Evolutionary conservation across 257 asterid species (phyloP), one percentile per base, ranked within the genome.

Genomic region (Lantana camara): DNA sequence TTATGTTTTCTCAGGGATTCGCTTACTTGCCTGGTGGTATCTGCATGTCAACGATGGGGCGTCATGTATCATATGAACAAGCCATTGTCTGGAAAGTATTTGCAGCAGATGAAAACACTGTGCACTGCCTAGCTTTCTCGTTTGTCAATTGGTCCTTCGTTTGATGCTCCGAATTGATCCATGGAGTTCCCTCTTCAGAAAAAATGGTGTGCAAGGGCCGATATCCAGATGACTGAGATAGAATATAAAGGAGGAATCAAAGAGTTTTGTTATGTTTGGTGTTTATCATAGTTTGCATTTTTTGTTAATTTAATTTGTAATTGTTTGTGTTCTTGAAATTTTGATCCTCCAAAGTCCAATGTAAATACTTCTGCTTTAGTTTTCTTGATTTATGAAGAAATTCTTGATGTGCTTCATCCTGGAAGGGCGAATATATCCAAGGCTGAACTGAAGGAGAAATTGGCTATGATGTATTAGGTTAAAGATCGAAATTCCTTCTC

Each of bases 71-170:
- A 0, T 91, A 79, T 21, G 98, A 91, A 46, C 96, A 88, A 75
- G 98, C 87, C n/a, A 64, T 84, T 2, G 89, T 84, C 32, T 91
- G 98, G 98, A 91, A 91, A 77, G 98, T 91, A 24, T 73, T 86
- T n/a, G 82, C 85, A 0, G 90, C 73, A 0, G 96, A 91, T 14
- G 91, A 84, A 46, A 77, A 70, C 56, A 69, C 76, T 9, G 82
- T 82, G 9, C 95, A 88, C 70, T 88, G 96, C 63, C 79, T 88
- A 15, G 96, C 96, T 29, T 83, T 91, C 60, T 71, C 96, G 8
- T 91, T 91, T 38, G 83, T 91, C 30, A 91, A 91, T 54, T 91
- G 98, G 96, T 88, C 98, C 11, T 91, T 91, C 47, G 83, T 88
- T 61, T 91, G 66, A 38, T 63, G 42, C 8, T 23, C 9, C 27